Percentiles rank a stretch among this genome's conserved stretches.
phyloP scores from a whole-genome alignment of 495 filamentous ascomycete species.

The Lentithecium fluviatile region DNA sequence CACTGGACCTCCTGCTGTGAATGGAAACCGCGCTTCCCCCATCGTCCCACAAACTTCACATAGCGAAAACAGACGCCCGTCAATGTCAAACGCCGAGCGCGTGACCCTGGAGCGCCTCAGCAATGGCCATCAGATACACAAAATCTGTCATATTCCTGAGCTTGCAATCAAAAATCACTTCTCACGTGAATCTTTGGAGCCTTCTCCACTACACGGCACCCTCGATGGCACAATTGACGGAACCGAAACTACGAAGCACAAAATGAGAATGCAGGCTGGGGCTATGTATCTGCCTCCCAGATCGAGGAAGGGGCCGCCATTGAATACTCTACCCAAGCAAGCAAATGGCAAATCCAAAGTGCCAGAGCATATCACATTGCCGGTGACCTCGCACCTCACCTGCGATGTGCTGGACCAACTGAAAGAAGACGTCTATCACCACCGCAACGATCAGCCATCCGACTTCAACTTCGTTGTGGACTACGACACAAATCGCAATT shows the following conservation, averaged over 20 bases:
- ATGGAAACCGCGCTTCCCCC: not conserved
- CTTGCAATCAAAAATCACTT: not conserved
- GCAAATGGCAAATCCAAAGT: not conserved
- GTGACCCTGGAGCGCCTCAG: not conserved
- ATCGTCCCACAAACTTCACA: not conserved
- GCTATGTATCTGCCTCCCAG: not conserved
- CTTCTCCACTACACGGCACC: slow-evolving; percentile 11
- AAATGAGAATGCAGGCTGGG: slow-evolving; percentile 8
- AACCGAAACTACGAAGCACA: not conserved
- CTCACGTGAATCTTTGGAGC: not conserved
- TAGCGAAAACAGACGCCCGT: not conserved
- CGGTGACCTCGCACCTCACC: slow-evolving; percentile 39
- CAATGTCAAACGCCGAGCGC: too few species aligned
- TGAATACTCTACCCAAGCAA: not conserved
- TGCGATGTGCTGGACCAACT: slow-evolving; percentile 28
- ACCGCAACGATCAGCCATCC: slow-evolving; percentile 5
- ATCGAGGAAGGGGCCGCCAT: not conserved
- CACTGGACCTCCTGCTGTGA: slow-evolving; percentile 8
- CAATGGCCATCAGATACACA: slow-evolving; percentile 19
- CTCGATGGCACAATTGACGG: slow-evolving; percentile 14
- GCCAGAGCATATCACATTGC: slow-evolving; percentile 5
- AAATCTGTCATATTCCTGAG: slow-evolving; percentile 7
- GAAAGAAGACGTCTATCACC: slow-evolving; percentile 18
- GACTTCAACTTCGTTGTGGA: slow-evolving; percentile 21
- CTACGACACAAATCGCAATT: slow-evolving; percentile 22